Percentiles rank a stretch among this genome's conserved stretches.
These are phyloP conservation scores for Monosporozyma aerobia DNA, from an alignment of 805 yeast genomes.

Conservation along the genomic window DNA sequence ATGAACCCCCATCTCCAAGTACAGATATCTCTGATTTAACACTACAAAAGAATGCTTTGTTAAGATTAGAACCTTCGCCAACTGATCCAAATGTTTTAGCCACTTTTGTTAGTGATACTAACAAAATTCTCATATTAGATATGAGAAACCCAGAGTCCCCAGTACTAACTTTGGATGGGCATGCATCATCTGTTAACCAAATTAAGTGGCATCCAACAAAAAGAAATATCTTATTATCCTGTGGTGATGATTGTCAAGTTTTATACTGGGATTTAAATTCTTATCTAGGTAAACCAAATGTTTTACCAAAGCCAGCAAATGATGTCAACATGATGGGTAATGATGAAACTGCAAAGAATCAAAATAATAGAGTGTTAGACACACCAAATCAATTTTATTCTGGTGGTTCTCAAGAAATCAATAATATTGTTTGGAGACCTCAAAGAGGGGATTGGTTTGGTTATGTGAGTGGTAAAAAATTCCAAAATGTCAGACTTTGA, in stretches of 20 bases:
- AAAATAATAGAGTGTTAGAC: slow-evolving; percentile 6
- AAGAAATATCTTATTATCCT: slow-evolving; percentile 45
- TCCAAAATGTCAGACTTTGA: slow-evolving; percentile 27
- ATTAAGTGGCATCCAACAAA: slow-evolving; percentile 79
- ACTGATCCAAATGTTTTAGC: slow-evolving; percentile 78
- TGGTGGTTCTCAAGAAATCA: slow-evolving; percentile 61
- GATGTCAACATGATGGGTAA: slow-evolving; percentile 7
- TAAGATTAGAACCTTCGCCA: slow-evolving; percentile 70
- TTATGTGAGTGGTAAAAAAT: slow-evolving; percentile 31
- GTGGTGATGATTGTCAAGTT: slow-evolving; percentile 70
- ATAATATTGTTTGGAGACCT: slow-evolving; percentile 65
- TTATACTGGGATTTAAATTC: slow-evolving; percentile 54
- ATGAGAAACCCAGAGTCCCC: slow-evolving; percentile 85
- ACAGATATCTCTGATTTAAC: slow-evolving; percentile 2
- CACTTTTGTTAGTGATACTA: slow-evolving; percentile 64
- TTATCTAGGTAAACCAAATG: slow-evolving; percentile 8
- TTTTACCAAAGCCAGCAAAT: neutral
- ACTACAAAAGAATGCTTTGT: slow-evolving; percentile 44
- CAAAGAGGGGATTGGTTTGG: slow-evolving; percentile 71
- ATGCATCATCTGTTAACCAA: slow-evolving; percentile 57
- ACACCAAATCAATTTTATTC: slow-evolving; percentile 39
- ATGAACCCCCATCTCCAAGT: slow-evolving; percentile 50
- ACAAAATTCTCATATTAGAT: slow-evolving; percentile 62
- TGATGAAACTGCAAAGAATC: slow-evolving; percentile 5
- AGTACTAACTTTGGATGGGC: slow-evolving; percentile 58